A percentile compares a stretch with the other conserved stretches of the same genome.
phyloP scores from a whole-genome alignment of 1,284 basidiomycete genomes.

The Peniophora sp. region DNA sequence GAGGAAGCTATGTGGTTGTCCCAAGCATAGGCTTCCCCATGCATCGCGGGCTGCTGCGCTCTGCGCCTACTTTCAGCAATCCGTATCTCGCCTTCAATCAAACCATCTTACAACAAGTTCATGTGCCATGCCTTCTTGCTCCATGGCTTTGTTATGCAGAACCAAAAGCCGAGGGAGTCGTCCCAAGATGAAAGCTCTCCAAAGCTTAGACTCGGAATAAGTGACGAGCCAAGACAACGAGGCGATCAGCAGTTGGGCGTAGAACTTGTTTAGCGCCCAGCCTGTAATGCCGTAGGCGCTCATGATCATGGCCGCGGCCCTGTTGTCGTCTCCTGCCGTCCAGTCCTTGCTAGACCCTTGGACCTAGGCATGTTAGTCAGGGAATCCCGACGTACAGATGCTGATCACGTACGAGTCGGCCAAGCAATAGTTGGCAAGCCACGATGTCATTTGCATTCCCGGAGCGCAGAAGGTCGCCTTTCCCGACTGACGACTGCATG shows the following conservation, averaged over 20 bases:
- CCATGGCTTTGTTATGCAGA: constrained; percentile 45
- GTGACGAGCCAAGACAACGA: constrained; percentile 47
- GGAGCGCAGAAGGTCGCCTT: constrained; percentile 45
- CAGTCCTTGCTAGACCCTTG: constrained; percentile 51
- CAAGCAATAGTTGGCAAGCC: constrained; percentile 51
- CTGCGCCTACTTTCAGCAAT: no score
- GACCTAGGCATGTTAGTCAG: constrained; percentile 1
- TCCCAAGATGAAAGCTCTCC: constrained; percentile 66
- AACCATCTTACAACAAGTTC: constrained; percentile 24
- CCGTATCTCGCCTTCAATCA: no score
- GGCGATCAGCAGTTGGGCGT: constrained; percentile 57
- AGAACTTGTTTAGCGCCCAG: constrained; percentile 61
- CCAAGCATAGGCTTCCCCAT: neutral
- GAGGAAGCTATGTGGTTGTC: neutral
- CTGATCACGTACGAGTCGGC: constrained; percentile 41
- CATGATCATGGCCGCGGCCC: constrained; percentile 49
- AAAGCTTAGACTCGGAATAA: constrained; percentile 35
- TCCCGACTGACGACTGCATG: constrained; percentile 48
- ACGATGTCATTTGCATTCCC: constrained; percentile 57
- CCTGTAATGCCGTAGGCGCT: constrained; percentile 55
- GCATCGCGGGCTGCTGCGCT: constrained; percentile 41
- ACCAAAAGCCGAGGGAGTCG: constrained; percentile 53
- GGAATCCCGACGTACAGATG: constrained; percentile 3
- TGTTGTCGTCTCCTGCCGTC: constrained; percentile 48
- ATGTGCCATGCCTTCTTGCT: constrained; percentile 39